Percentiles rank a stretch among this genome's conserved stretches.
Conservation (phyloP, 441 rosid species). For the Gossypium schwendimanii region DNA sequence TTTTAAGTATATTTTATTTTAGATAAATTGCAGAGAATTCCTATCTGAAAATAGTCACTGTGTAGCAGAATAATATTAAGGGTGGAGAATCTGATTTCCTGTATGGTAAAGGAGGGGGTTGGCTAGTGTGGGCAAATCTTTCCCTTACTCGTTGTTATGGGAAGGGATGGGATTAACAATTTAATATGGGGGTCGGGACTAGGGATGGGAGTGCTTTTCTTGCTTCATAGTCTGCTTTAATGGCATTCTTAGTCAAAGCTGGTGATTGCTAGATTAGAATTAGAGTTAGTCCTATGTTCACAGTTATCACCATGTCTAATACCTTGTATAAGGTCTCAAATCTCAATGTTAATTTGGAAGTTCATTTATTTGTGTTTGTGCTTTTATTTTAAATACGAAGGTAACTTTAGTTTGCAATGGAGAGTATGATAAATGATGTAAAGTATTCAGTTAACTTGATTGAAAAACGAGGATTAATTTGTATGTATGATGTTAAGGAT, state of each 20-base stretch:
- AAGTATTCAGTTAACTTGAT: neutral
- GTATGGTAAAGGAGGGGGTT: neutral
- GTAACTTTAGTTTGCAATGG: neutral
- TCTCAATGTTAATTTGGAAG: neutral
- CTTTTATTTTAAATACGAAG: neutral
- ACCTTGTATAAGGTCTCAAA: neutral
- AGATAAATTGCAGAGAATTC: neutral
- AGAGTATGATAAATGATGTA: neutral
- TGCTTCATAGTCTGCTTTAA: neutral
- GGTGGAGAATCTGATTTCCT: neutral
- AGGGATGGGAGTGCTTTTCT: neutral
- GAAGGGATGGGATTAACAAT: neutral
- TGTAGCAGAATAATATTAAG: neutral
- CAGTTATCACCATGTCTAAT: neutral
- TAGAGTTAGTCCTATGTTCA: neutral
- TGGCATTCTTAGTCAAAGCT: neutral
- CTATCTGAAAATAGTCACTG: neutral
- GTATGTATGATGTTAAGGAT: neutral
- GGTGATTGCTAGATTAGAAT: neutral
- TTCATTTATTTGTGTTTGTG: neutral
- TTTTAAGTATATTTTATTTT: neutral
- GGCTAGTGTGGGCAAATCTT: neutral
- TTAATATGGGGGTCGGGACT: neutral
- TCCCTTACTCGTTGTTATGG: neutral
- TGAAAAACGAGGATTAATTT: neutral